These are phyloP conservation scores for Botrytis medusae DNA, from an alignment of 2,329 filamentous ascomycete species.

Conservation along the genomic window DNA sequence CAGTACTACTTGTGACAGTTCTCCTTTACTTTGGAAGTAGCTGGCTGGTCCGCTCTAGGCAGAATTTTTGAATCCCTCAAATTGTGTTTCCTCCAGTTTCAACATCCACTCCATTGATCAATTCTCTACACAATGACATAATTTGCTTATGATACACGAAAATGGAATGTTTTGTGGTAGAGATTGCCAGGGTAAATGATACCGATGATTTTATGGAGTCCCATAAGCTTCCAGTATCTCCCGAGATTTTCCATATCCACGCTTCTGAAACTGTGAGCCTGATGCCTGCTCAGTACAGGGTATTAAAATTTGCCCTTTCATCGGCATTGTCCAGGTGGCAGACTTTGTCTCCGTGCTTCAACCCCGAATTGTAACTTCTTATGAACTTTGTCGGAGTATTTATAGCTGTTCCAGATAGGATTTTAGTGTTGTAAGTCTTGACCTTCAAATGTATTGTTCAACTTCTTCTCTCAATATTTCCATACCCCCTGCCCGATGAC, in stretches of 20 bases:
- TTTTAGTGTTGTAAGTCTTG: not conserved
- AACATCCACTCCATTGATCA: not conserved
- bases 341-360: not conserved
- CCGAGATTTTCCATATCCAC: not conserved
- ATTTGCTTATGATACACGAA: not conserved
- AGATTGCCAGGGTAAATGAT: not conserved
- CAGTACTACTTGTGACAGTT: not conserved
- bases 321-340: not conserved
- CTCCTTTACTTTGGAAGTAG: not conserved
- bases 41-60: not conserved
- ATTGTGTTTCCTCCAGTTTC: not conserved
- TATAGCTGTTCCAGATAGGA: not conserved
- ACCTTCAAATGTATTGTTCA: not conserved
- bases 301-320: not conserved
- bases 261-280: not conserved
- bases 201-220: not conserved
- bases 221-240: not conserved
- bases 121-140: fast-evolving
- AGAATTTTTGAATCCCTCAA: not conserved
- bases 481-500: not conserved
- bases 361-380: not conserved
- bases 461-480: not conserved
- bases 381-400: not conserved
- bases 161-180: not conserved
- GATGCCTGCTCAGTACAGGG: not conserved